Conservation (phyloP, 768 basidiomycete genomes). For the Mycena galericulata region DNA sequence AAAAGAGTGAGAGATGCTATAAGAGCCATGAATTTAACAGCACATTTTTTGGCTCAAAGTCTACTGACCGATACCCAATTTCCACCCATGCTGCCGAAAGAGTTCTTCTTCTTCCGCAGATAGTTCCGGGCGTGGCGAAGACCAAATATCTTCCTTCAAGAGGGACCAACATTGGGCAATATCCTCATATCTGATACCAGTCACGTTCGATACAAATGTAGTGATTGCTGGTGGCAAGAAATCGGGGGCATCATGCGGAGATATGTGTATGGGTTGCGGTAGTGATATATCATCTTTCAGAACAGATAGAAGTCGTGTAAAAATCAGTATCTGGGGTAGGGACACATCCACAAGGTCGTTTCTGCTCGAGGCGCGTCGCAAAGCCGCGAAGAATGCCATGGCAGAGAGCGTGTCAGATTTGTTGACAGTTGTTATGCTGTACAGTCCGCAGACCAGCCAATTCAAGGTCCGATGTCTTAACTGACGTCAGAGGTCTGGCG, state of each 20-base stretch:
- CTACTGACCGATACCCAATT: constrained; percentile 3
- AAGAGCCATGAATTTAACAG: not conserved
- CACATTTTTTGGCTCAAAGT: not conserved
- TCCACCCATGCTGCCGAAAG: not conserved
- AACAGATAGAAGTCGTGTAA: not conserved
- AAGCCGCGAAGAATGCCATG: not conserved
- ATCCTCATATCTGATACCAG: not conserved
- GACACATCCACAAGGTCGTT: not conserved
- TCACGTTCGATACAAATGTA: not conserved
- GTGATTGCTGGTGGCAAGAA: not conserved
- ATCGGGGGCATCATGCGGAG: not conserved
- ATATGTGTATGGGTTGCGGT: not conserved
- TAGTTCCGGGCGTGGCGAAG: not conserved
- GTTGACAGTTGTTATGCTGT: not conserved
- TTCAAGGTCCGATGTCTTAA: not conserved
- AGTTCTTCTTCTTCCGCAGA: not conserved
- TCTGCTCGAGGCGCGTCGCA: not conserved
- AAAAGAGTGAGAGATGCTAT: not conserved
- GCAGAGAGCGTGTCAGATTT: not conserved
- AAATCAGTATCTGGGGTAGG: not conserved
- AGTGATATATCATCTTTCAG: constrained; percentile 13
- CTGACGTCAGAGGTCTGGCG: not conserved
- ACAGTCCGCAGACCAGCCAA: not conserved
- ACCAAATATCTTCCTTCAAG: constrained; percentile 1
- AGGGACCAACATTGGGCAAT: not conserved